Evolutionary conservation across 2,329 filamentous ascomycete genomes (phyloP).

Genomic region (Thelonectria discophora): DNA sequence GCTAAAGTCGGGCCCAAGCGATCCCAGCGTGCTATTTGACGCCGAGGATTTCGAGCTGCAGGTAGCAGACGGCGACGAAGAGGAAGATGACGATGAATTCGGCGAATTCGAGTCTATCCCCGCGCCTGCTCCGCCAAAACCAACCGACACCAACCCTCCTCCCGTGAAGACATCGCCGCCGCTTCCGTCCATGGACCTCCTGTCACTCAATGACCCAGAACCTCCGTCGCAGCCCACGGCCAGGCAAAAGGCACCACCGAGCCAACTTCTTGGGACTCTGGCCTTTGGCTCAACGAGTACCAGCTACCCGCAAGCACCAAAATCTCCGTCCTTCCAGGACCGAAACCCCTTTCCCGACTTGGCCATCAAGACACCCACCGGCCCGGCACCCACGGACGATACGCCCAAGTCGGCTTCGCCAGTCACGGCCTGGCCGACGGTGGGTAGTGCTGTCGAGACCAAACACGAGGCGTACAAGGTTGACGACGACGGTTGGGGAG

Average conservation of each 20-base stretch:
- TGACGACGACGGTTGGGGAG: constrained; percentile 59
- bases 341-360: constrained; percentile 63
- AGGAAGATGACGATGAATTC: constrained; percentile 56
- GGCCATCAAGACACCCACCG: constrained; percentile 54
- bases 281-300: constrained; percentile 41
- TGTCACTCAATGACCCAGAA: constrained; percentile 50
- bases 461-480: constrained; percentile 28
- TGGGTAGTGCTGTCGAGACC: constrained; percentile 36
- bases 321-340: constrained; percentile 62
- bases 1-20: constrained; percentile 39
- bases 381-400: constrained; percentile 46
- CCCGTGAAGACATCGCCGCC: constrained; percentile 17
- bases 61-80: constrained; percentile 52
- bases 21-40: constrained; percentile 72
- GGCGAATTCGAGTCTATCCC: constrained; percentile 66
- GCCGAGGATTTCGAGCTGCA: constrained; percentile 63
- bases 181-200: constrained; percentile 51
- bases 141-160: constrained; percentile 31
- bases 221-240: constrained; percentile 26
- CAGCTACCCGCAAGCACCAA: constrained; percentile 57
- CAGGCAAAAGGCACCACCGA: constrained; percentile 39
- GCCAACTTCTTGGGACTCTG: constrained; percentile 45
- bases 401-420: constrained; percentile 51
- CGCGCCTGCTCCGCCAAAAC: constrained; percentile 14
- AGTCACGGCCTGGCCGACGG: constrained; percentile 57